A percentile compares a stretch with the other conserved stretches of the same genome.
Conservation (phyloP, 2,329 filamentous ascomycete species). For the Trematosphaeria pertusa region DNA sequence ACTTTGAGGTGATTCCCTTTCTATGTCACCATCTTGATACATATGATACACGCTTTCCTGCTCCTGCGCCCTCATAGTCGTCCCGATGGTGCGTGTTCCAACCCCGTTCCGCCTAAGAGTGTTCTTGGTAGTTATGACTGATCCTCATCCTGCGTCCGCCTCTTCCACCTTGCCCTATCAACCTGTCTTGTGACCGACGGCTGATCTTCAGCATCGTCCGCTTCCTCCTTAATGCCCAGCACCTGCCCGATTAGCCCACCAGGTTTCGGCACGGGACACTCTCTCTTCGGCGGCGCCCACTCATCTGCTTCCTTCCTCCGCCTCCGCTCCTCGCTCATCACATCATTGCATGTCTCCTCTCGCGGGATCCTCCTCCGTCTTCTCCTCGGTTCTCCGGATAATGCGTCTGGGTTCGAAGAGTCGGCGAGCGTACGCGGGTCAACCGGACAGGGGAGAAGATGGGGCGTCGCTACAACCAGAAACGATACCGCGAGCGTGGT, state of each 20-base stretch:
- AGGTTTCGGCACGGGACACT: constrained; percentile 94
- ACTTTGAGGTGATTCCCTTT: too few species aligned
- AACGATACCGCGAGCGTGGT: constrained; percentile 91
- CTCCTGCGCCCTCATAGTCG: too few species aligned
- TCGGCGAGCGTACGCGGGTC: constrained; percentile 78
- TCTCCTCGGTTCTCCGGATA: constrained; percentile 29
- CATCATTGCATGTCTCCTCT: constrained; percentile 29
- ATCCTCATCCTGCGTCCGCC: too few species aligned
- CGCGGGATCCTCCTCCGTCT: constrained; percentile 51
- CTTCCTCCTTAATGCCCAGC: constrained; percentile 67
- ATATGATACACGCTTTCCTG: too few species aligned
- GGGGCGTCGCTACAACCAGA: constrained; percentile 88
- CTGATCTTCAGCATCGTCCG: constrained; percentile 19
- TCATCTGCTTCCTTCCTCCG: constrained; percentile 25
- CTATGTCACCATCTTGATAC: too few species aligned
- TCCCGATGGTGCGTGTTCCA: too few species aligned
- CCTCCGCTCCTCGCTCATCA: constrained; percentile 28
- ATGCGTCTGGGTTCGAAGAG: constrained; percentile 51
- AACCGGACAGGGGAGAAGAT: constrained; percentile 89
- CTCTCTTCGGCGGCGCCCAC: constrained; percentile 58
- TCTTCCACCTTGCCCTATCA: constrained; percentile 11
- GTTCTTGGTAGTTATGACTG: too few species aligned
- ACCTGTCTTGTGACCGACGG: constrained; percentile 12
- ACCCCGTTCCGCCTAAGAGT: too few species aligned
- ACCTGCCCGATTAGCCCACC: constrained; percentile 77